Conservation (phyloP, 1,284 basidiomycete species). For the Baeospora myosura region DNA sequence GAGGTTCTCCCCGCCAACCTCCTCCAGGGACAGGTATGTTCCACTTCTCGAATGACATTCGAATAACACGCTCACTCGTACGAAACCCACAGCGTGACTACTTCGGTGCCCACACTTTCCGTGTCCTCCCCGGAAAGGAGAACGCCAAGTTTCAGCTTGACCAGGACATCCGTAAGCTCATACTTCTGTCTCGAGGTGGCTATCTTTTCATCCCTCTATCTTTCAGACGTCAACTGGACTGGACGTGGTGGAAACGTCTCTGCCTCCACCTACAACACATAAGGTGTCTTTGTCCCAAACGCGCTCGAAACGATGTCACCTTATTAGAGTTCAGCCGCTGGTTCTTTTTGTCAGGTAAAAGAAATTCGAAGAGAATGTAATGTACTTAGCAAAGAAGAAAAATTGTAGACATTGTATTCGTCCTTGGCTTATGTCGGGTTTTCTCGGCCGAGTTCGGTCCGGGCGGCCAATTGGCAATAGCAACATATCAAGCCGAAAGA, state of each 20-base stretch:
- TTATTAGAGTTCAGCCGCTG: no score
- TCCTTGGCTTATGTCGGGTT: no score
- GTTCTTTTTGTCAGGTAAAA: no score
- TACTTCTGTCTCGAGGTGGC: constrained; percentile 4
- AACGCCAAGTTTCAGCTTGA: constrained; percentile 73
- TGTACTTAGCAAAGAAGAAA: neutral
- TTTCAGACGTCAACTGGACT: constrained; percentile 82
- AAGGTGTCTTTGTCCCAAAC: constrained; percentile 30
- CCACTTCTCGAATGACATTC: neutral
- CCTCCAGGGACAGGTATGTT: constrained; percentile 79
- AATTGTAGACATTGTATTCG: no score
- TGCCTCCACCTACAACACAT: constrained; percentile 87
- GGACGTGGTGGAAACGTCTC: constrained; percentile 92
- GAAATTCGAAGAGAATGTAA: neutral
- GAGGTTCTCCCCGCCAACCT: constrained; percentile 92
- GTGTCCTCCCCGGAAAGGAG: constrained; percentile 83
- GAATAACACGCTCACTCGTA: no score
- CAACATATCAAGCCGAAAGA: no score
- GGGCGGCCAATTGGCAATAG: no score
- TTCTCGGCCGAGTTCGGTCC: no score
- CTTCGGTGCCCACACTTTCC: constrained; percentile 94
- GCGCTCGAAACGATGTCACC: neutral
- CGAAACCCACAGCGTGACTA: constrained; percentile 73
- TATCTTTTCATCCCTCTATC: neutral
- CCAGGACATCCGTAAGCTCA: constrained; percentile 78